Percentiles rank a stretch among this genome's conserved stretches.
Conservation (phyloP, 208 protist species). For the Leishmania guyanensis region DNA sequence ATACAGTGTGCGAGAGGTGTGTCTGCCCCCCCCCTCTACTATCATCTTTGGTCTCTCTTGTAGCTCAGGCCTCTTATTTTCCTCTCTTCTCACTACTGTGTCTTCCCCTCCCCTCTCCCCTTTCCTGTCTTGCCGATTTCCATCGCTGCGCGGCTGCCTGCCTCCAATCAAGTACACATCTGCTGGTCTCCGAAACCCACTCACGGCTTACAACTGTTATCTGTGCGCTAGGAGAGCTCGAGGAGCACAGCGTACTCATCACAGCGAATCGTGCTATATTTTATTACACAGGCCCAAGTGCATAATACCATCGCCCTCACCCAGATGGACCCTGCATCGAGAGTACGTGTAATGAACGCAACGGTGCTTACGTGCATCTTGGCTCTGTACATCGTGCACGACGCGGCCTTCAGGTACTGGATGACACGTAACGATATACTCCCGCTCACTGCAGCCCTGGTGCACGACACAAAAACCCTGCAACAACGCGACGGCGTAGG, state of each 20-base stretch:
- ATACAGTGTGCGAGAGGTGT: too few relatives aligned
- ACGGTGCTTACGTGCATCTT: slow-evolving; percentile 22
- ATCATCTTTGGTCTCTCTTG: not conserved
- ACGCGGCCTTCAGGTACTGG: slow-evolving; percentile 29
- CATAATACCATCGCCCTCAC: not conserved
- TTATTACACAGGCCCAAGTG: not conserved
- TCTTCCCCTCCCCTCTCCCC: not conserved
- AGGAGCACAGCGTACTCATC: not conserved
- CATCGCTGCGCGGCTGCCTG: not conserved
- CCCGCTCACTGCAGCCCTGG: slow-evolving; percentile 10
- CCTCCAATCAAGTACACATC: not conserved
- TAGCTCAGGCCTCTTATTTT: not conserved
- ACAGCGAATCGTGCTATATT: not conserved
- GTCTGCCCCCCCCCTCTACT: too few relatives aligned
- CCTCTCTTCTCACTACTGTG: not conserved
- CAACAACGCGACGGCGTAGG: not conserved
- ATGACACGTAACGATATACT: slow-evolving; percentile 21
- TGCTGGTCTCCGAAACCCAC: not conserved
- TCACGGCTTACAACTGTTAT: not conserved
- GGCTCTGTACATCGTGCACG: slow-evolving; percentile 22
- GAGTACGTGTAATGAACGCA: slow-evolving; percentile 14
- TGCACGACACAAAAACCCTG: slow-evolving; percentile 4
- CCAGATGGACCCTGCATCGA: slow-evolving; percentile 10
- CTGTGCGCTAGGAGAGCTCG: not conserved
- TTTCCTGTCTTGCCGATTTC: not conserved